Percentiles rank a stretch among this genome's conserved stretches.
These are phyloP conservation scores for Pelargonium myrrhifolium DNA, from an alignment of 441 rosid genomes.

Conservation along the genomic window DNA sequence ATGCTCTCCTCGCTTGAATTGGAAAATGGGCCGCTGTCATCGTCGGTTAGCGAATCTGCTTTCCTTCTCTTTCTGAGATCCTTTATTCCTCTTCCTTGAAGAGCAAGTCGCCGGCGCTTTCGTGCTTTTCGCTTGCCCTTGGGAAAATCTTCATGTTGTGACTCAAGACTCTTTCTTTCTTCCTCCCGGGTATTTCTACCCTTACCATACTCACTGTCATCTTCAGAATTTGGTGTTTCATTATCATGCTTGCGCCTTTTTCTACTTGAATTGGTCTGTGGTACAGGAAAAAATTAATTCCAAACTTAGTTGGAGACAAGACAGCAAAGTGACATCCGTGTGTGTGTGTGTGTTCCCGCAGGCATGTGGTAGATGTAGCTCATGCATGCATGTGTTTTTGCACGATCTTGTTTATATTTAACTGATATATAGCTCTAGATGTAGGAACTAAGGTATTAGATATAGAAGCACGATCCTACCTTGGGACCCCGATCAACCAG, in stretches of 20 bases:
- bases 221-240: conserved; percentile 25
- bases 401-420: too few relatives aligned
- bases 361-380: too few relatives aligned
- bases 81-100: conserved; percentile 17
- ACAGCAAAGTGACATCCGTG: too few relatives aligned
- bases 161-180: conserved; percentile 45
- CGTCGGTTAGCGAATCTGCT: conserved; percentile 5
- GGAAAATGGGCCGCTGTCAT: conserved; percentile 44
- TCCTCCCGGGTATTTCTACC: conserved; percentile 35
- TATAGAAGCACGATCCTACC: conserved; percentile 12
- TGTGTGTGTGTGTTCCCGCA: too few relatives aligned
- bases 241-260: conserved; percentile 74
- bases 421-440: too few relatives aligned
- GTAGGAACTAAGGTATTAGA: too few relatives aligned
- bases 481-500: conserved; percentile 70
- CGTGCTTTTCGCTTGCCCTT: conserved; percentile 17
- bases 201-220: conserved; percentile 34
- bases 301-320: too few relatives aligned
- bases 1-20: conserved; percentile 58
- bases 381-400: too few relatives aligned
- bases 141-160: conserved; percentile 21
- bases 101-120: conserved; percentile 14
- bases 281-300: conserved; percentile 17
- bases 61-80: conserved; percentile 14
- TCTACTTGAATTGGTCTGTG: conserved; percentile 76